Conservation (phyloP, 805 yeast genomes). For the Zygotorulaspora sp. region DNA sequence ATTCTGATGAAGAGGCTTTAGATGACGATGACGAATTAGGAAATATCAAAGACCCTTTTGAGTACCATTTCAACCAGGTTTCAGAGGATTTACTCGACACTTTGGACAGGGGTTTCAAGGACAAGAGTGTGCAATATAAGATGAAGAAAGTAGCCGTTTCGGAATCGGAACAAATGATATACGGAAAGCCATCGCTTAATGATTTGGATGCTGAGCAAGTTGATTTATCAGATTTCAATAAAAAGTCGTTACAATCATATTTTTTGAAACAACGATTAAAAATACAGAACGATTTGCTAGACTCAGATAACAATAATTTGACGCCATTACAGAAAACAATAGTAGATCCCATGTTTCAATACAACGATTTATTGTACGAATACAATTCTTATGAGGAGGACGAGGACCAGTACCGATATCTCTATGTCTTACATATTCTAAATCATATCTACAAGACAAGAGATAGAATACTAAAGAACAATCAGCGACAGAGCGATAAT, state of each 20-base stretch:
- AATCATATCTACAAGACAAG: conserved; percentile 86
- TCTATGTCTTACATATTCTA: conserved; percentile 65
- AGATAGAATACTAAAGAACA: conserved; percentile 77
- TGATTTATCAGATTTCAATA: conserved; percentile 19
- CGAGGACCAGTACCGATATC: conserved; percentile 49
- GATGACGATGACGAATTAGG: conserved; percentile 38
- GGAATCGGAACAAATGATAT: conserved; percentile 22
- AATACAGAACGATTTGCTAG: conserved; percentile 28
- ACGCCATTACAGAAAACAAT: conserved; percentile 47
- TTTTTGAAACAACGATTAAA: conserved; percentile 45
- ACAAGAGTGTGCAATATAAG: conserved; percentile 29
- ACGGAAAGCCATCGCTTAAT: conserved; percentile 27
- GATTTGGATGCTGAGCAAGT: conserved; percentile 15
- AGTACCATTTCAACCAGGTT: conserved; percentile 62
- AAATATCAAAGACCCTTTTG: conserved; percentile 64
- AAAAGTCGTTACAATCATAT: conserved; percentile 32
- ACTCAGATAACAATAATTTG: conserved; percentile 26
- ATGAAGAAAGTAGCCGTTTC: conserved; percentile 19
- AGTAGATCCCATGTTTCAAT: conserved; percentile 62
- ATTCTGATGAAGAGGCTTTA: conserved; percentile 32
- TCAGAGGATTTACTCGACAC: conserved; percentile 36
- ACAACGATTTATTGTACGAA: conserved; percentile 67
- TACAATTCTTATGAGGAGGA: conserved; percentile 46
- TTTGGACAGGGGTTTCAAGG: conserved; percentile 34
- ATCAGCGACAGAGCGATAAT: conserved; percentile 46